These are phyloP conservation scores for Fistulinella cinereoalba DNA, from an alignment of 1,284 basidiomycete species.

Conservation along the genomic window DNA sequence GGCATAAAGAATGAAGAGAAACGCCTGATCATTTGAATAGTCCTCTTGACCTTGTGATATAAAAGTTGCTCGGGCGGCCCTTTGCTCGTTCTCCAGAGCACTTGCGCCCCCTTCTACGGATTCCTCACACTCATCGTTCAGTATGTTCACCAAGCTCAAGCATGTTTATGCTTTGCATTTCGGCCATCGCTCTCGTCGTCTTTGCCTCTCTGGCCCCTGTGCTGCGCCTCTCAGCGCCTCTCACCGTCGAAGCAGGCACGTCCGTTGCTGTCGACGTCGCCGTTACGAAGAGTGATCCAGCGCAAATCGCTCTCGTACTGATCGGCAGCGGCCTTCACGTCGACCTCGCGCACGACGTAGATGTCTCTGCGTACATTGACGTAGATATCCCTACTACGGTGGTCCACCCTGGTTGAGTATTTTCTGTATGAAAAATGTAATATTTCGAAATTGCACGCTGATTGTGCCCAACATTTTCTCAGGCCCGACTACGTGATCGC, in stretches of 20 bases:
- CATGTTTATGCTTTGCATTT: neutral
- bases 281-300: neutral
- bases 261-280: neutral
- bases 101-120: slow-evolving; percentile 2
- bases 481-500: neutral
- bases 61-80: no score
- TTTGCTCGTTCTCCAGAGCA: no score
- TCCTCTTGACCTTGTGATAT: no score
- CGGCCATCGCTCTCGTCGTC: neutral
- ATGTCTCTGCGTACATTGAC: neutral
- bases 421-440: no score
- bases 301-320: neutral
- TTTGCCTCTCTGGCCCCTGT: neutral
- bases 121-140: neutral
- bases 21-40: no score
- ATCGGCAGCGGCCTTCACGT: neutral
- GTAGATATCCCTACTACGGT: neutral
- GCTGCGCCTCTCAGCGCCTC: neutral
- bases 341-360: neutral
- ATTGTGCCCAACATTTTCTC: neutral
- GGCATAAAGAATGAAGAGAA: no score
- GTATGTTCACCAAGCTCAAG: neutral
- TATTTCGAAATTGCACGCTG: neutral
- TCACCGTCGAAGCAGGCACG: neutral
- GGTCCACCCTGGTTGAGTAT: neutral